Base-by-base conservation (phyloP, 495 filamentous ascomycete species). In the Xylaria longipes region DNA sequence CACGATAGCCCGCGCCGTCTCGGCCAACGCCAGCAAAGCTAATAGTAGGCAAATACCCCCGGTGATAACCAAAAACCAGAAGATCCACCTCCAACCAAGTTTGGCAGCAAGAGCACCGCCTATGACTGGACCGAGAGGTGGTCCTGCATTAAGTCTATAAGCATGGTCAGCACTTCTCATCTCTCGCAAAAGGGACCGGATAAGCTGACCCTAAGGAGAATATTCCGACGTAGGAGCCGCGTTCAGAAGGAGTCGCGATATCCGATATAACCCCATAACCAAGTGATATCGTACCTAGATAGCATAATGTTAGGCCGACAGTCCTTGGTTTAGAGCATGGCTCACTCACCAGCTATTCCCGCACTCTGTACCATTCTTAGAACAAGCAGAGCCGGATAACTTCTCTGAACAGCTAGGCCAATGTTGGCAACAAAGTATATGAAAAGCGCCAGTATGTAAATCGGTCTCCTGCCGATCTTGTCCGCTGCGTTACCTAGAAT, bases 201-300 rank as follows among this genome's bases (percentile, higher is more conserved):
- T 31, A 29, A 22, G 25, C 57, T 60, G n/a, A 60, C 57, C 57
- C 57, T 11, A 60, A 37, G 33, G 57, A 33, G 57, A 60, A 60
- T 60, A 60, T 37, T 31, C 52, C 52, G 17, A 56, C 52, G 52
- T 29, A 56, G 5, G 52, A 56, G 14, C 52, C 52, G 15, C 52
- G 52, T 17, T 56, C 52, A 31, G 52, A 56, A 56, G 52, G 52
- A 56, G 52, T 56, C 14, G 52, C 52, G 52, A 56, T 56, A 31
- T 56, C 52, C 17, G 52, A 56, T 56, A 56, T 56, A 17, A 56
- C 52, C 4, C 52, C 52, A 56, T 56, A 56, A 6, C 52, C 52
- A 31, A 56, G 52, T 31, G 52, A 60, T n/a, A 60, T 3, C 52
- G 52, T 56, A 56, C 52, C 52, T 56, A 29, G 12, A 56, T 31